These are phyloP conservation scores for Sarcodon aspratus DNA, from an alignment of 768 basidiomycete species.

Conservation along the genomic window DNA sequence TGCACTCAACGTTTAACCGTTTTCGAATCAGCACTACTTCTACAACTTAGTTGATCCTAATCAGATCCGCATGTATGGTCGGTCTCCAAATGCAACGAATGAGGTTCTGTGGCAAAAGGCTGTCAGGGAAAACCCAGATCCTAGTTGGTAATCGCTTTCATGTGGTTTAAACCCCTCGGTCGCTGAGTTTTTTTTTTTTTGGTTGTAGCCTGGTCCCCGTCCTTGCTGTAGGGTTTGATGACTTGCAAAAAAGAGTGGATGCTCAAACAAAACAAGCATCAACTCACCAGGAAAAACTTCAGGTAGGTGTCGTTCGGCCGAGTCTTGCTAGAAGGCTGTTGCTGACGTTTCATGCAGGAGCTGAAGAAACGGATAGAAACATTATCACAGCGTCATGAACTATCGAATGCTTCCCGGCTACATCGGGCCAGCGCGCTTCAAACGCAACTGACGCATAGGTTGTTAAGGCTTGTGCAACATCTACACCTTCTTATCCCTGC, in stretches of 20 bases:
- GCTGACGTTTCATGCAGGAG: slow-evolving; percentile 28
- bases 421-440: slow-evolving; percentile 52
- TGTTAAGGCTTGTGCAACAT: slow-evolving; percentile 62
- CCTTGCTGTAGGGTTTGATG: slow-evolving; percentile 72
- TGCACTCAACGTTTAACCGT: background rate
- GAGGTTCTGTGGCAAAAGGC: slow-evolving; percentile 74
- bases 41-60: slow-evolving; percentile 75
- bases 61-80: slow-evolving; percentile 52
- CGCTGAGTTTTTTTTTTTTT: slow-evolving; percentile 1
- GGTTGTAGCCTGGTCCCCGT: slow-evolving; percentile 63
- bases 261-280: slow-evolving; percentile 59
- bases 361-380: slow-evolving; percentile 51
- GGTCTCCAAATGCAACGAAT: slow-evolving; percentile 61
- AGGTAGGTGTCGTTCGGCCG: slow-evolving; percentile 22
- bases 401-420: slow-evolving; percentile 59
- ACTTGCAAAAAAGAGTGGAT: slow-evolving; percentile 67
- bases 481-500: slow-evolving; percentile 71
- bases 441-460: slow-evolving; percentile 58
- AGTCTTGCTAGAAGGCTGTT: background rate
- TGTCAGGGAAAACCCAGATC: slow-evolving; percentile 70
- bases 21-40: slow-evolving; percentile 50
- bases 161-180: background rate
- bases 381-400: slow-evolving; percentile 49
- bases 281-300: slow-evolving; percentile 56
- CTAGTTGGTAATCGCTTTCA: slow-evolving; percentile 43